Conservation (phyloP, 768 basidiomycete species). For the Auriscalpium vulgare region DNA sequence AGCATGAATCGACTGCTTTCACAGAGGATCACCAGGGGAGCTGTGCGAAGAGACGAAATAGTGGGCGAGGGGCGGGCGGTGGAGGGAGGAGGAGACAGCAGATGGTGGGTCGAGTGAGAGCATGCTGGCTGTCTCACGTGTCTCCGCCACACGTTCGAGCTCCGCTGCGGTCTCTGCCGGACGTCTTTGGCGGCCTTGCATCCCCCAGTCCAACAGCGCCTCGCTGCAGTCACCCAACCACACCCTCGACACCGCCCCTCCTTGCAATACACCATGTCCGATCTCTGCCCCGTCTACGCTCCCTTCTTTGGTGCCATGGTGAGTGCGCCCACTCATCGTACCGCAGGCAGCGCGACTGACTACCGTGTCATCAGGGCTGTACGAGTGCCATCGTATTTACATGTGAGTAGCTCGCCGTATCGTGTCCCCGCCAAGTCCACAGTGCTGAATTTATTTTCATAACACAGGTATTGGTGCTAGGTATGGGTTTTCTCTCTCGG, state of each 20-base stretch:
- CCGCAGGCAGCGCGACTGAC: background rate
- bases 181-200: no score
- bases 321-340: constrained; percentile 21
- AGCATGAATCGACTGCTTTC: constrained; percentile 85
- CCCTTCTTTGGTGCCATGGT: constrained; percentile 99
- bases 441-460: background rate
- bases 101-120: constrained; percentile 21
- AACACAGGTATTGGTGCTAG: constrained; percentile 72
- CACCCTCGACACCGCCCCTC: background rate
- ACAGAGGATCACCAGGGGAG: constrained; percentile 49
- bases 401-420: constrained; percentile 45
- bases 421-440: background rate
- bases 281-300: constrained; percentile 89
- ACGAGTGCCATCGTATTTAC: constrained; percentile 95
- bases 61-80: constrained; percentile 33
- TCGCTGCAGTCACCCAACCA: background rate
- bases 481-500: constrained; percentile 28
- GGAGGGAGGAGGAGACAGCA: constrained; percentile 11
- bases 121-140: background rate
- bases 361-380: constrained; percentile 56
- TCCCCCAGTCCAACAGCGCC: no score
- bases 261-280: constrained; percentile 42
- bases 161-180: no score
- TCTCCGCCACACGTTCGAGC: no score
- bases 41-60: constrained; percentile 52